Evolutionary conservation across 352 stramenopile species (phyloP).

Genomic region (Thalassiosira mediterranea): DNA sequence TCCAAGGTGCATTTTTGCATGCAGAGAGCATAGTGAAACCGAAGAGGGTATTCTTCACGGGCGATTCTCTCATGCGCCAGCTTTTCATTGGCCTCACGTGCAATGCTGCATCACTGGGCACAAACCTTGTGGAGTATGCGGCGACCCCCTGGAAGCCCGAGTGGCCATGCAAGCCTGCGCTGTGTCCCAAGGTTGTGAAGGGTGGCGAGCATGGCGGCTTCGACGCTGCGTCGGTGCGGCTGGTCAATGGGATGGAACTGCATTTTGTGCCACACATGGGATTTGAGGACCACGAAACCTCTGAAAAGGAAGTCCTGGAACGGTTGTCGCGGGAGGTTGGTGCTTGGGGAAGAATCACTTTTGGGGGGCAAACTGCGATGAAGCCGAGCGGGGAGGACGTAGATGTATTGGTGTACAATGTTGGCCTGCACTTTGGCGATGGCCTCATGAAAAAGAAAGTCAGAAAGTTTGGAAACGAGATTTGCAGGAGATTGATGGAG

Average conservation of each 20-base stretch:
- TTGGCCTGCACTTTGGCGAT: conserved; percentile 13
- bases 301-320: conserved; percentile 5
- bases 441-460: not conserved
- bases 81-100: conserved; percentile 35
- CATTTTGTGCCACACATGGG: conserved; percentile 29
- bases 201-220: conserved; percentile 26
- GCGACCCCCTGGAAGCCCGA: conserved; percentile 15
- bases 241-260: conserved; percentile 23
- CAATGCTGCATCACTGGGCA: conserved; percentile 14
- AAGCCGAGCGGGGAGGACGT: conserved; percentile 5
- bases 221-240: conserved; percentile 24
- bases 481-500: conserved; percentile 2
- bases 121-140: conserved; percentile 1
- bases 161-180: too few species aligned
- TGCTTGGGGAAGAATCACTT: conserved; percentile 20
- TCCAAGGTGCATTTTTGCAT: conserved; percentile 13
- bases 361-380: conserved; percentile 16
- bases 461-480: not conserved
- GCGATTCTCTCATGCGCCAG: conserved; percentile 35
- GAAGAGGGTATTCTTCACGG: conserved; percentile 24
- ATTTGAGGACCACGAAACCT: conserved; percentile 9
- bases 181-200: not conserved
- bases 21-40: not conserved
- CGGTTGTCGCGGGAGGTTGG: conserved; percentile 14
- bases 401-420: conserved; percentile 35